A percentile compares a stretch with the other conserved stretches of the same genome.
Conservation (phyloP, 208 protist species). For the Novymonas esmeraldas region DNA sequence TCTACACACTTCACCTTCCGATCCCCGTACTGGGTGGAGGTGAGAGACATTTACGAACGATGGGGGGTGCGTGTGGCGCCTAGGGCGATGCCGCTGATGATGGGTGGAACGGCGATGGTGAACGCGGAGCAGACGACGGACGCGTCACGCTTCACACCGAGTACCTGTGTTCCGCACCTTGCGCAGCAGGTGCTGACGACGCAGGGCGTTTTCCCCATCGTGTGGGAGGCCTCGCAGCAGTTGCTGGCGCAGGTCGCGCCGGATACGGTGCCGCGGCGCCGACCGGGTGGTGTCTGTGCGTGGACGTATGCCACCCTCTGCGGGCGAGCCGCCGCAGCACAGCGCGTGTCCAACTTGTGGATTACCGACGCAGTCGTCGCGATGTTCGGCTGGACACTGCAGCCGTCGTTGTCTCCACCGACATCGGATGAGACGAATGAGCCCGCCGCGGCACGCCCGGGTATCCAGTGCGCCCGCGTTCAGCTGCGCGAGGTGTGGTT, state of each 20-base stretch:
- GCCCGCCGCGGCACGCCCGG: too few relatives aligned
- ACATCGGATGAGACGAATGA: background rate
- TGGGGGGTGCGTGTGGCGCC: conserved; percentile 43
- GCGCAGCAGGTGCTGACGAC: conserved; percentile 28
- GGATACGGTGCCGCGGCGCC: background rate
- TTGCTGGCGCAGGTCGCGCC: conserved; percentile 14
- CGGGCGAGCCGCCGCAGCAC: conserved; percentile 16
- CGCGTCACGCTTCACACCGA: conserved; percentile 41
- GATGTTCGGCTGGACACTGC: conserved; percentile 26
- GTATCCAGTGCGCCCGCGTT: too few relatives aligned
- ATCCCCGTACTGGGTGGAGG: conserved; percentile 59
- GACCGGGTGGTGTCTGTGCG: background rate
- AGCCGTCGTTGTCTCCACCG: background rate
- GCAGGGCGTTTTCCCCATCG: background rate
- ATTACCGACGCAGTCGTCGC: conserved; percentile 12
- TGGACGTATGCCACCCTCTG: conserved; percentile 21
- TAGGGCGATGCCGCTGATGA: conserved; percentile 18
- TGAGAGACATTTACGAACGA: conserved; percentile 24
- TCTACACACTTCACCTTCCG: conserved; percentile 25
- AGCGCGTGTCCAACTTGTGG: conserved; percentile 32
- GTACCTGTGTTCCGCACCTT: conserved; percentile 36
- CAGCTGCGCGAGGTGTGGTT: too few relatives aligned
- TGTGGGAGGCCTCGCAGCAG: conserved; percentile 16
- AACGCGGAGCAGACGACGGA: conserved; percentile 70
- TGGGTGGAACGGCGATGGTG: conserved; percentile 12